These are phyloP conservation scores for Xerocomellus intermedius DNA, from an alignment of 768 basidiomycete genomes.

Conservation along the genomic window DNA sequence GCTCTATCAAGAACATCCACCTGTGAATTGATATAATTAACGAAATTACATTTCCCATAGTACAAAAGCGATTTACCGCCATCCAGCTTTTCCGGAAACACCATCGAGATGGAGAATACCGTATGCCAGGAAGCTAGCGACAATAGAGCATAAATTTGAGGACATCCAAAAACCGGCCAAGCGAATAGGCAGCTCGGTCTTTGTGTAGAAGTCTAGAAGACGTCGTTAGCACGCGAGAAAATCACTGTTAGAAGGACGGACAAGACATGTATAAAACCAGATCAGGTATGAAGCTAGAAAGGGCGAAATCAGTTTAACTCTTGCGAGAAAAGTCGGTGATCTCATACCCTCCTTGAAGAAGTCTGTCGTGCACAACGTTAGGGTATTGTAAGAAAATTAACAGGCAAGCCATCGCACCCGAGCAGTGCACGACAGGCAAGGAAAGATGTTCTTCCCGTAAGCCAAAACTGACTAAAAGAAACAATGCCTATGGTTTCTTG, in stretches of 20 bases:
- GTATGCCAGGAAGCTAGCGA: constrained; percentile 62
- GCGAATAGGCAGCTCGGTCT: constrained; percentile 49
- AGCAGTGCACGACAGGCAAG: constrained; percentile 48
- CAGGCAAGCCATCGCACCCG: constrained; percentile 31
- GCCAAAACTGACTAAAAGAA: constrained; percentile 53
- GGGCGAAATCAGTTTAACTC: not conserved
- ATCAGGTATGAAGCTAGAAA: constrained; percentile 52
- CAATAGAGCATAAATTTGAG: constrained; percentile 51
- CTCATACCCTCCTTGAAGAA: constrained; percentile 47
- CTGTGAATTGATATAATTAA: constrained; percentile 19
- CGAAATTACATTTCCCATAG: too few species aligned
- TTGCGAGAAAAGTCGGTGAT: not conserved
- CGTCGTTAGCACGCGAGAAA: not conserved
- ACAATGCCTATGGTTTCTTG: constrained; percentile 33
- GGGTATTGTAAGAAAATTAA: not conserved
- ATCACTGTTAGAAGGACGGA: constrained; percentile 24
- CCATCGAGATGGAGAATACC: constrained; percentile 45
- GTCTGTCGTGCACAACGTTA: constrained; percentile 16
- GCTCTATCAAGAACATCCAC: constrained; percentile 38
- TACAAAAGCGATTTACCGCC: constrained; percentile 10
- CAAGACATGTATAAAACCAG: constrained; percentile 62
- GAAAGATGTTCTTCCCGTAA: constrained; percentile 52
- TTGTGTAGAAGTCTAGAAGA: constrained; percentile 48
- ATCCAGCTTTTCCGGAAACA: constrained; percentile 13
- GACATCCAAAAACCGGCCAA: constrained; percentile 70